Conservation (phyloP, 1,284 basidiomycete species). For the Sphaerobolus stellatus region DNA sequence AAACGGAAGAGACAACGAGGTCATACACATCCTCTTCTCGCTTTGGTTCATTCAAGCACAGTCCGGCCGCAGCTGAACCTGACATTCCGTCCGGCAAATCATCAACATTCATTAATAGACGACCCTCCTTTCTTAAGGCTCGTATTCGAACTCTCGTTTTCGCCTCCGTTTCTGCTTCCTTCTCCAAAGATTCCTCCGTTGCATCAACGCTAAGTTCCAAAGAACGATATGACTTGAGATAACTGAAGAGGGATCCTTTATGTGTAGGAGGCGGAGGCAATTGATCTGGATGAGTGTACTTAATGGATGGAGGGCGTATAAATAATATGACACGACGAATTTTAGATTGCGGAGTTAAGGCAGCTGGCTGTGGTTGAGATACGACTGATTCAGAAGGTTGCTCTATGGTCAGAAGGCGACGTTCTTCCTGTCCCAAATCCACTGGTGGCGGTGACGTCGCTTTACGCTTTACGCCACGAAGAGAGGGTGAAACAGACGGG, state of each 20-base stretch:
- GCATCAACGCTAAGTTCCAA: slow-evolving; percentile 51
- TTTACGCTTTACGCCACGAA: not conserved
- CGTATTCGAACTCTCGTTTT: slow-evolving; percentile 50
- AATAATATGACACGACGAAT: slow-evolving; percentile 68
- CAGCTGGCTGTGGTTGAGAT: too few relatives aligned
- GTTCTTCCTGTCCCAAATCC: not conserved
- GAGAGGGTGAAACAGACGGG: not conserved
- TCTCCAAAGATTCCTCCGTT: slow-evolving; percentile 42
- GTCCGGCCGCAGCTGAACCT: slow-evolving; percentile 13
- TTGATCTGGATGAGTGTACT: slow-evolving; percentile 68
- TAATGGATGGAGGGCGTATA: slow-evolving; percentile 59
- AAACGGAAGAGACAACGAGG: slow-evolving; percentile 10
- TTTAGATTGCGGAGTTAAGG: too few relatives aligned
- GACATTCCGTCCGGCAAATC: slow-evolving; percentile 40
- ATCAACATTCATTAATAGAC: slow-evolving; percentile 27
- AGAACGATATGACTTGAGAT: slow-evolving; percentile 61
- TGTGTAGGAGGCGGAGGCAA: slow-evolving; percentile 52
- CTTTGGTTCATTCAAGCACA: slow-evolving; percentile 14
- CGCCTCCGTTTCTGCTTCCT: slow-evolving; percentile 50
- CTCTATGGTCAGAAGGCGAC: too few relatives aligned
- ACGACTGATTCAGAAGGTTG: too few relatives aligned
- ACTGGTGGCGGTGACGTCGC: not conserved
- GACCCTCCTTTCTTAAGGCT: slow-evolving; percentile 34
- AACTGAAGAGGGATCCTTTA: slow-evolving; percentile 51
- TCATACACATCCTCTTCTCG: slow-evolving; percentile 16